Evolutionary conservation across 192 early-diverging fungal genomes (phyloP).

Genomic region (Coemansia sp.): DNA sequence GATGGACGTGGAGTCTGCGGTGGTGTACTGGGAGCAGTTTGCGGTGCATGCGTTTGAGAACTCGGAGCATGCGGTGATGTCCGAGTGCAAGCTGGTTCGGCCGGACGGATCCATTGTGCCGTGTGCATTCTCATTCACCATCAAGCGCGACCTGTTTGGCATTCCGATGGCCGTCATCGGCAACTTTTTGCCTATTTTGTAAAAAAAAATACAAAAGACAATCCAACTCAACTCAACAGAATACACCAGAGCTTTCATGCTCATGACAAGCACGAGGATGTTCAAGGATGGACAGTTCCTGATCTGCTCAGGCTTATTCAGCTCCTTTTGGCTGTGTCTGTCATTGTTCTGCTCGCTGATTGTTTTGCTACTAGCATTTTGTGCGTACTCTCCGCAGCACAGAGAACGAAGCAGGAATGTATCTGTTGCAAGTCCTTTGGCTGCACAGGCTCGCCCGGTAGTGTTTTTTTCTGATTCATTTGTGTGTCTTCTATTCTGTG

Average conservation of each 20-base stretch:
- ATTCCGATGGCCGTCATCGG: slow-evolving; percentile 86
- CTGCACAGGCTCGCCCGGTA: neutral
- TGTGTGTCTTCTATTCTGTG: neutral
- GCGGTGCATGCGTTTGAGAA: slow-evolving; percentile 92
- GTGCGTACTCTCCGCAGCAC: too few relatives aligned
- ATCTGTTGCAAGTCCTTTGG: too few relatives aligned
- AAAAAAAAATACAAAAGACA: too few relatives aligned
- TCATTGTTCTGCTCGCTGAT: too few relatives aligned
- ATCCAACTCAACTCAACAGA: neutral
- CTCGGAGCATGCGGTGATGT: slow-evolving; percentile 85
- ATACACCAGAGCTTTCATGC: neutral
- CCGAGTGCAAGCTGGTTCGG: slow-evolving; percentile 81
- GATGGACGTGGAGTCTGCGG: slow-evolving; percentile 91
- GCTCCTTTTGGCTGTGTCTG: too few relatives aligned
- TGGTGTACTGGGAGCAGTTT: slow-evolving; percentile 96
- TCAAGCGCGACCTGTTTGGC: slow-evolving; percentile 96
- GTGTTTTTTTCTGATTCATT: neutral
- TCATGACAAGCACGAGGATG: too few relatives aligned
- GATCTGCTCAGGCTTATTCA: too few relatives aligned
- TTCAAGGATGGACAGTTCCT: too few relatives aligned
- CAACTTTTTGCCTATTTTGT: slow-evolving; percentile 61
- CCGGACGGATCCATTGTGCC: slow-evolving; percentile 74
- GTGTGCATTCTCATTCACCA: slow-evolving; percentile 94
- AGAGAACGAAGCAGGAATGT: too few relatives aligned
- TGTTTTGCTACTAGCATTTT: too few relatives aligned